Conservation (phyloP, 495 filamentous ascomycete species). For the Aspergillus conjunctus region DNA sequence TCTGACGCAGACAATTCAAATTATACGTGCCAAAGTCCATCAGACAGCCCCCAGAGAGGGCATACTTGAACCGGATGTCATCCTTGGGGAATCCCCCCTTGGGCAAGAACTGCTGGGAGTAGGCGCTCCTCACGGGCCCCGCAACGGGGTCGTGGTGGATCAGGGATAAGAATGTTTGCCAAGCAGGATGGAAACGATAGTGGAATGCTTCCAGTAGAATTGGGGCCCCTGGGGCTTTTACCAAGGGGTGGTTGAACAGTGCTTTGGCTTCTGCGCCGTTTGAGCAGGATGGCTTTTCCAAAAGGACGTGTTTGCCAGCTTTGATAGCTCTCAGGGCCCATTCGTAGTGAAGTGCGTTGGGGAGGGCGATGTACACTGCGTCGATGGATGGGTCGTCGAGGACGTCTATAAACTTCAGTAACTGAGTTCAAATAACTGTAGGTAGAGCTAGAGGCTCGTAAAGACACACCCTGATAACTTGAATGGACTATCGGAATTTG, state of each 20-base stretch:
- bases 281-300: conserved; percentile 51
- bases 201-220: conserved; percentile 65
- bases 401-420: conserved; percentile 29
- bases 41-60: conserved; percentile 56
- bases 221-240: conserved; percentile 28
- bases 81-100: conserved; percentile 26
- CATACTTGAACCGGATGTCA: conserved; percentile 60
- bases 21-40: conserved; percentile 62
- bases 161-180: conserved; percentile 48
- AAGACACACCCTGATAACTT: conserved; percentile 44
- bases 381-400: conserved; percentile 44
- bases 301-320: conserved; percentile 51
- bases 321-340: conserved; percentile 43
- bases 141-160: conserved; percentile 32
- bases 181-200: conserved; percentile 58
- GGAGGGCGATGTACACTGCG: conserved; percentile 53
- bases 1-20: conserved; percentile 41
- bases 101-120: conserved; percentile 21
- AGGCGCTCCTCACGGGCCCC: neutral
- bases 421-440: neutral
- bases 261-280: conserved; percentile 41
- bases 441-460: neutral
- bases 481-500: conserved; percentile 56
- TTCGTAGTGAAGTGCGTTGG: conserved; percentile 50
- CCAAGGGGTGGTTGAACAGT: conserved; percentile 37